Percentiles rank a stretch among this genome's conserved stretches.
Conservation (phyloP, 257 asterid species). For the Ocimum tenuiflorum region DNA sequence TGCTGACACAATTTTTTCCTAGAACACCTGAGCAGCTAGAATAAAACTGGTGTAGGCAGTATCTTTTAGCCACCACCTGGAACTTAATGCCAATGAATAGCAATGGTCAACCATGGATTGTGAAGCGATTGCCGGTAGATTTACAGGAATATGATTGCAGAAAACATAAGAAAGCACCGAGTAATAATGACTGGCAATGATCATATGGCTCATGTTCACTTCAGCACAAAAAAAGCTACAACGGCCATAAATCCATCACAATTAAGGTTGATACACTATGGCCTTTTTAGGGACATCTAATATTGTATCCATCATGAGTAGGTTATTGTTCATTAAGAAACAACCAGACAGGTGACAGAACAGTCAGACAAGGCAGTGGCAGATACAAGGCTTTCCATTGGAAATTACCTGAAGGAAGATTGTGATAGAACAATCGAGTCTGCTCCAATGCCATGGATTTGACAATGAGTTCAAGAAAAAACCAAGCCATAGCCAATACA, state of each 20-base stretch:
- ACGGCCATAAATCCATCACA: not conserved
- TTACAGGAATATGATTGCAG: not conserved
- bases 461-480: slow-evolving; percentile 93
- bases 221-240: not conserved
- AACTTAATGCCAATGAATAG: too few species aligned
- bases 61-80: too few species aligned
- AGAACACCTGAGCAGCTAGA: not conserved
- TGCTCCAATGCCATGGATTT: slow-evolving; percentile 98
- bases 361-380: not conserved
- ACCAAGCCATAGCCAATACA: slow-evolving; percentile 99
- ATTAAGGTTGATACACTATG: not conserved
- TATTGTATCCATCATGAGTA: not conserved
- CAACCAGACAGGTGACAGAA: not conserved
- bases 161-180: not conserved
- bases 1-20: not conserved
- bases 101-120: too few species aligned
- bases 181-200: not conserved
- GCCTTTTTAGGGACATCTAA: not conserved
- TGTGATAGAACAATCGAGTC: slow-evolving; percentile 78
- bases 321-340: not conserved
- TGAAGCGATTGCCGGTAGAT: too few species aligned
- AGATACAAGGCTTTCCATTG: slow-evolving; percentile 10
- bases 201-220: not conserved
- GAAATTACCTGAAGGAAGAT: slow-evolving; percentile 71
- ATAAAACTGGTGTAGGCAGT: not conserved